Evolutionary conservation across 495 filamentous ascomycete genomes (phyloP).

Genomic region (Glutinoglossum americanum): DNA sequence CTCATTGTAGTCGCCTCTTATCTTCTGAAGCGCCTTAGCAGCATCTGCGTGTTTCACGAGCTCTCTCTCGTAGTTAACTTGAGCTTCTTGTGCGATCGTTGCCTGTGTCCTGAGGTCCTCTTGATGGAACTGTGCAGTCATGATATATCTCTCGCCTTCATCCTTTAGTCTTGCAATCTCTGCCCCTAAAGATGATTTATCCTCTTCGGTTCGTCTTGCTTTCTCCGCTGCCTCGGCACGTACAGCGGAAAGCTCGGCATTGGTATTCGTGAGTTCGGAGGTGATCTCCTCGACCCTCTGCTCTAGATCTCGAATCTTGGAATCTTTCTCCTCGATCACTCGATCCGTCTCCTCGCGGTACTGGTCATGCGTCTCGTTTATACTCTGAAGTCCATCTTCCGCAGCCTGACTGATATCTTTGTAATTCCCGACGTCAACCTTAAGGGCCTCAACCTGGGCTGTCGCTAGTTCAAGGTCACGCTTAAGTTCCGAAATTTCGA

Average conservation of each 20-base stretch:
- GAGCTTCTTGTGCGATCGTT: conserved; percentile 75
- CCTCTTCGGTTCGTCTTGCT: conserved; percentile 51
- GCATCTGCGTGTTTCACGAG: conserved; percentile 88
- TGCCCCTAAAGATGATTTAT: conserved; percentile 47
- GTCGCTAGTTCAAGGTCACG: conserved; percentile 55
- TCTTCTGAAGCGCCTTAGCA: conserved; percentile 52
- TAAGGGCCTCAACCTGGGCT: conserved; percentile 49
- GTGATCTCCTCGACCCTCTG: conserved; percentile 64
- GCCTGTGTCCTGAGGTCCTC: conserved; percentile 84
- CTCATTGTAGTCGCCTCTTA: conserved; percentile 61
- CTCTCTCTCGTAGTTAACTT: conserved; percentile 86
- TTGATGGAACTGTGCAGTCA: conserved; percentile 59
- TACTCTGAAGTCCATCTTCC: conserved; percentile 69
- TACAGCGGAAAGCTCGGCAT: conserved; percentile 52
- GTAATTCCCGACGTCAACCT: conserved; percentile 65
- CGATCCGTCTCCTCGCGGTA: conserved; percentile 68
- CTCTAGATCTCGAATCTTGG: conserved; percentile 54
- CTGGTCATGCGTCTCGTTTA: conserved; percentile 63
- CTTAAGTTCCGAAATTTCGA: conserved; percentile 67
- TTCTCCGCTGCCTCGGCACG: conserved; percentile 58
- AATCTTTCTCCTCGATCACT: conserved; percentile 48
- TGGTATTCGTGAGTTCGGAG: conserved; percentile 55
- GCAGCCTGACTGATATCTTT: conserved; percentile 67
- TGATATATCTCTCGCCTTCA: conserved; percentile 57
- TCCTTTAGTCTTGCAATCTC: conserved; percentile 71